phyloP scores from a whole-genome alignment of 352 stramenopile genomes.

The Pythium apleroticum region DNA sequence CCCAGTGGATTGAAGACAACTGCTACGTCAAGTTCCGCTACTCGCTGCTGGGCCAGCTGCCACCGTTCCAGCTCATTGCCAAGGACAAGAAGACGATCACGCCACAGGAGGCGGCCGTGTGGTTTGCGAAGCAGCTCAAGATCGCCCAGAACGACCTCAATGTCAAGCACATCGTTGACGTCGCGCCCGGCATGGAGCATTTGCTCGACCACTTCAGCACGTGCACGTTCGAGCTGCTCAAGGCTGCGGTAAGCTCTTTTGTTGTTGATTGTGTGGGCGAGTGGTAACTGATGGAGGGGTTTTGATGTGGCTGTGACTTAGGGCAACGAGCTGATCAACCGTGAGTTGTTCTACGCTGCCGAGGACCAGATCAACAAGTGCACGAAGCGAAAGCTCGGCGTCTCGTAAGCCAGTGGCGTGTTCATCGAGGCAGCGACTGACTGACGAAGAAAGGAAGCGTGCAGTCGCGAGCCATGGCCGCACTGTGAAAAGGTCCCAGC shows the following conservation, averaged over 20 bases:
- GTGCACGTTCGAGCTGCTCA: conserved; percentile 28
- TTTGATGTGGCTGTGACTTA: not conserved
- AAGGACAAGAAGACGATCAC: conserved; percentile 21
- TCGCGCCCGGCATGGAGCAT: conserved; percentile 18
- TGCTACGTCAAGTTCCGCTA: conserved; percentile 61
- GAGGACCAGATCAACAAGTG: conserved; percentile 16
- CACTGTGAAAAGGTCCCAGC: not conserved
- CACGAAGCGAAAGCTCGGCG: not conserved
- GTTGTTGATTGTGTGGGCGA: no score
- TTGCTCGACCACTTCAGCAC: conserved; percentile 27
- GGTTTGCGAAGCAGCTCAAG: conserved; percentile 32
- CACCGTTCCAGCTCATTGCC: conserved; percentile 43
- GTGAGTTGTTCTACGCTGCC: conserved; percentile 14
- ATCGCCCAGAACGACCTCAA: conserved; percentile 24
- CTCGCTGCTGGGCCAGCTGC: conserved; percentile 35
- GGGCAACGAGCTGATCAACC: conserved; percentile 8
- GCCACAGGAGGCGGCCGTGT: conserved; percentile 23
- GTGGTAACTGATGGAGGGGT: conserved; percentile 1
- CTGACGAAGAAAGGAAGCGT: no score
- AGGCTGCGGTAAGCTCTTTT: conserved; percentile 11
- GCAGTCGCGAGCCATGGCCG: not conserved
- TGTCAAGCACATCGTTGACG: conserved; percentile 19
- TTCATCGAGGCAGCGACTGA: not conserved
- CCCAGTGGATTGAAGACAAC: conserved; percentile 25
- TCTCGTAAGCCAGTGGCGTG: not conserved